A percentile compares a stretch with the other conserved stretches of the same genome.
Evolutionary conservation across 2,329 filamentous ascomycete species (phyloP).

Genomic region (Colletotrichum noveboracense): DNA sequence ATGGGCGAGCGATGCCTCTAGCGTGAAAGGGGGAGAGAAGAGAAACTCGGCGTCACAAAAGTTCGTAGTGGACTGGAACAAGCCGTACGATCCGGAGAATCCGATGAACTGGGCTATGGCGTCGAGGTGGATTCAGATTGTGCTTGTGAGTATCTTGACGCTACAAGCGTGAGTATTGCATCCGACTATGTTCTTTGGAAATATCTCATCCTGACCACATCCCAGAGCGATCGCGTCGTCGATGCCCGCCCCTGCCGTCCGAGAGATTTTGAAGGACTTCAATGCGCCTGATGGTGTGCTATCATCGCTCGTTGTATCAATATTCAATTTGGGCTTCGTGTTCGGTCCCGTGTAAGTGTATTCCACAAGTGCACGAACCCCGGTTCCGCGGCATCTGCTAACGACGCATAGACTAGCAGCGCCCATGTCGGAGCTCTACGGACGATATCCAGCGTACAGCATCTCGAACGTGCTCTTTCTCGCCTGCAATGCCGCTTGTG

Average conservation of each 20-base stretch:
- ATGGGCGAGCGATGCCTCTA: background rate
- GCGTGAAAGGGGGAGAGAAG: background rate
- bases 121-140: constrained; percentile 3
- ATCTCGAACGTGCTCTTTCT: constrained; percentile 33
- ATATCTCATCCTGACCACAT: background rate
- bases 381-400: background rate
- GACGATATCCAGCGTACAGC: constrained; percentile 33
- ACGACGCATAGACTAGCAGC: constrained; percentile 17
- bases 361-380: constrained; percentile 16
- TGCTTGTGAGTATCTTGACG: constrained; percentile 7
- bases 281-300: constrained; percentile 23
- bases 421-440: constrained; percentile 44
- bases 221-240: background rate
- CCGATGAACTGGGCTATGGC: background rate
- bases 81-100: background rate
- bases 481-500: constrained; percentile 33
- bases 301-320: constrained; percentile 49
- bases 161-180: constrained; percentile 3
- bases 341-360: constrained; percentile 40
- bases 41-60: background rate
- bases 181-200: background rate
- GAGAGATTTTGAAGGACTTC: background rate
- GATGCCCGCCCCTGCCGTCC: background rate
- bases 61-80: background rate
- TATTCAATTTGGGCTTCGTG: constrained; percentile 52